Evolutionary conservation across 2,329 filamentous ascomycete species (phyloP).

Genomic region (Fusarium armeniacum): DNA sequence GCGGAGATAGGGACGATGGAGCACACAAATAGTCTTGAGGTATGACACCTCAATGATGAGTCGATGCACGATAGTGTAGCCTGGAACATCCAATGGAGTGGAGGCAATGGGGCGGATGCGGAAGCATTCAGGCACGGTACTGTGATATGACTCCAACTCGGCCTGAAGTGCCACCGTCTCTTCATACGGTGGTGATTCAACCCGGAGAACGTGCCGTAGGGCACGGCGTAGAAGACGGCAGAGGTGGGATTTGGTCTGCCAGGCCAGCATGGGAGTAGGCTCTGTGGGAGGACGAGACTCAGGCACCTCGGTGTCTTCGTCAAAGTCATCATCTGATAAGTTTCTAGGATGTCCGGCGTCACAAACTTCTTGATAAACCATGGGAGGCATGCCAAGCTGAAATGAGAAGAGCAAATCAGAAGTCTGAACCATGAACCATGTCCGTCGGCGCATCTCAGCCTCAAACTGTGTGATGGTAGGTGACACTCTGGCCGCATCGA

Average conservation of each 20-base stretch:
- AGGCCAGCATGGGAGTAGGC: slow-evolving; percentile 60
- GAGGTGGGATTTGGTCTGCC: slow-evolving; percentile 60
- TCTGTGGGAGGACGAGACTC: slow-evolving; percentile 59
- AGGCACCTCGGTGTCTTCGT: slow-evolving; percentile 61
- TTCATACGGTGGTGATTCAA: slow-evolving; percentile 55
- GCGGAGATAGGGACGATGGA: slow-evolving; percentile 64
- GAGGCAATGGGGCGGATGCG: slow-evolving; percentile 59
- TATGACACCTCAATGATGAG: slow-evolving; percentile 64
- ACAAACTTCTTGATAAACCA: slow-evolving; percentile 62
- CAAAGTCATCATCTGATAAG: slow-evolving; percentile 66
- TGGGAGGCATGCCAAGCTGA: slow-evolving; percentile 67
- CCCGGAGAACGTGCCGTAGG: slow-evolving; percentile 58
- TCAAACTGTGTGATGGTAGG: slow-evolving; percentile 62
- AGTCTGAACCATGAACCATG: slow-evolving; percentile 63
- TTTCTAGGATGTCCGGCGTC: slow-evolving; percentile 63
- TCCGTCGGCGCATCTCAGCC: slow-evolving; percentile 65
- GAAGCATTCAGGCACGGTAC: slow-evolving; percentile 57
- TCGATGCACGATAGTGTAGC: slow-evolving; percentile 63
- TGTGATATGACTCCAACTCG: slow-evolving; percentile 57
- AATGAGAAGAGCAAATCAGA: slow-evolving; percentile 65
- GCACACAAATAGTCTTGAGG: slow-evolving; percentile 63
- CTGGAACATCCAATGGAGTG: slow-evolving; percentile 60
- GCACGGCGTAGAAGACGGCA: slow-evolving; percentile 61
- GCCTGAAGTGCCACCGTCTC: slow-evolving; percentile 56
- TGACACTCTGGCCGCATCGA: slow-evolving; percentile 61